Evolutionary conservation across 1,284 basidiomycete genomes (phyloP).

Genomic region (Pascua guehoae): DNA sequence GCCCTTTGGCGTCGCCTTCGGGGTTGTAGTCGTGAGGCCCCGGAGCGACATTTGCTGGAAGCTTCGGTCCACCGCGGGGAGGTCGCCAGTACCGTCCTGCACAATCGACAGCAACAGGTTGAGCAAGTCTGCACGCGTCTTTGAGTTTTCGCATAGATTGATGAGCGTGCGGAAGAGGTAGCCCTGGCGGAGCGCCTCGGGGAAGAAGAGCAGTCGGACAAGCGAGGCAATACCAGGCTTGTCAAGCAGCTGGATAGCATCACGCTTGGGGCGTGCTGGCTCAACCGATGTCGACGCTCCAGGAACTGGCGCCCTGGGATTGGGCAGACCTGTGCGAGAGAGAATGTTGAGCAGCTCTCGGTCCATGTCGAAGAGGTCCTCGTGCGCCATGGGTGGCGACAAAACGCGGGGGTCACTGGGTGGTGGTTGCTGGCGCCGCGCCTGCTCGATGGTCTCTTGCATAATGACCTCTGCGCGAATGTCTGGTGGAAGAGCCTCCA

Average conservation of each 20-base stretch:
- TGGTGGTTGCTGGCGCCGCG: constrained; percentile 59
- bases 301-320: constrained; percentile 1
- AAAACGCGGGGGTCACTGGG: constrained; percentile 15
- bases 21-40: constrained; percentile 56
- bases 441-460: constrained; percentile 81
- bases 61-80: constrained; percentile 86
- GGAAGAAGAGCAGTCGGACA: constrained; percentile 92
- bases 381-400: constrained; percentile 2
- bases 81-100: constrained; percentile 90
- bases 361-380: constrained; percentile 2
- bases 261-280: constrained; percentile 29
- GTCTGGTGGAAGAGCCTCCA: constrained; percentile 92
- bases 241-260: constrained; percentile 79
- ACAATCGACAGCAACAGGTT: constrained; percentile 87
- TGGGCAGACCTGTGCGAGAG: constrained; percentile 1
- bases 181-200: constrained; percentile 81
- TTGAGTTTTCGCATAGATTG: constrained; percentile 92
- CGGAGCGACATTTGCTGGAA: constrained; percentile 87
- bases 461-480: constrained; percentile 95
- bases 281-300: background rate
- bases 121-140: constrained; percentile 87
- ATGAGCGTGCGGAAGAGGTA: constrained; percentile 85
- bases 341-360: constrained; percentile 6
- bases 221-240: constrained; percentile 84
- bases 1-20: constrained; percentile 61